Evolutionary conservation across 495 filamentous ascomycete species (phyloP), one percentile per base, ranked within the genome.

Genomic region (Usnea hakonensis): DNA sequence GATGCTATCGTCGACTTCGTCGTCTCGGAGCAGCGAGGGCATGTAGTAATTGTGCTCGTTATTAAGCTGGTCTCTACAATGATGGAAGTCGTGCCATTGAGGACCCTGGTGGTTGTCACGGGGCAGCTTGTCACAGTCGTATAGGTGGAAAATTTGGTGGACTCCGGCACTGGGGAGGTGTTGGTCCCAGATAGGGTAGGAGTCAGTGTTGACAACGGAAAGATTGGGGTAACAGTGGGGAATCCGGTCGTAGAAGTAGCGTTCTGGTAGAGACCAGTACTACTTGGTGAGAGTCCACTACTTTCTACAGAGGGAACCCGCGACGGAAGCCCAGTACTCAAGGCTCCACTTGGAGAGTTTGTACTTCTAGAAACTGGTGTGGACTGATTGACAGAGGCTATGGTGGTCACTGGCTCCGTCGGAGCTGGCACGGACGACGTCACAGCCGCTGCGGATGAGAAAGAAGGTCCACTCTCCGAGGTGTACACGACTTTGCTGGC

Each of bases 41-140:
- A 52, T 19, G 48, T 52, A 3, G 64, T 65, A 16, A 65, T 62
- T 2, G 64, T 65, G 41, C 52, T 48, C 23, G 32, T 62, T 17
- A 43, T 65, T 16, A 52, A 48, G 17, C 40, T 56, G 0, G 53
- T 57, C 40, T 41, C 21, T 19, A 56, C 58, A 2, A 48, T 26
- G 21, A 38, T 40, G 11, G 26, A 57, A 41, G 28, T 38, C 5
- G 35, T 19, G 55, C 28, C 23, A n/a, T 13, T 41, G 23, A 32
- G 28, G n/a, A 32, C 53, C 19, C 33, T 9, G 13, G 62, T 64
- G 10, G 32, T 50, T 0, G 58, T 65, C 26, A 65, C 63, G 17
- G 63, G 63, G 50, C 63, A 48, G n/a, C 21, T 48, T 48, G 43
- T 48, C 8, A 48, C 43, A 14, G 43, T 48, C 21, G 43, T 48